These are phyloP conservation scores for Calonectria hongkongensis DNA, from an alignment of 2,329 filamentous ascomycete genomes.

Conservation along the genomic window DNA sequence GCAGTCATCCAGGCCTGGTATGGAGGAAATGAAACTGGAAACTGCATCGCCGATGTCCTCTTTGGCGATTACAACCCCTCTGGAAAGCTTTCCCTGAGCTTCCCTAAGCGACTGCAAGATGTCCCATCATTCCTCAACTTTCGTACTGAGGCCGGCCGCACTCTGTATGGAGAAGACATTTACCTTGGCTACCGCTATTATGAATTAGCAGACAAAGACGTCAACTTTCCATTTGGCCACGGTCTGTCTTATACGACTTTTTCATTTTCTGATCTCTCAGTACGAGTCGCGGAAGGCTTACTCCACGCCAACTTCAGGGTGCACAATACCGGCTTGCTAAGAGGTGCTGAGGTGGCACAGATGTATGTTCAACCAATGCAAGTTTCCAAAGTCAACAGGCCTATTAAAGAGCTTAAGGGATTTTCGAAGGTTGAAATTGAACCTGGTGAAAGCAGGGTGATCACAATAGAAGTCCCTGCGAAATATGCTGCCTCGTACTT, in stretches of 20 bases:
- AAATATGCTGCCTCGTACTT: slow-evolving; percentile 7
- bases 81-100: not conserved
- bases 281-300: not conserved
- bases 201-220: not conserved
- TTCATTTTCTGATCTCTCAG: slow-evolving; percentile 4
- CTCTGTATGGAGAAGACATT: slow-evolving; percentile 18
- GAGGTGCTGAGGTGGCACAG: slow-evolving; percentile 8
- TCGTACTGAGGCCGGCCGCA: slow-evolving; percentile 22
- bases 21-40: slow-evolving; percentile 3
- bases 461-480: not conserved
- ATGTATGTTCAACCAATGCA: not conserved
- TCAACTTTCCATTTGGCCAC: slow-evolving; percentile 16
- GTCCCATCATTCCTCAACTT: slow-evolving; percentile 20
- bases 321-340: not conserved
- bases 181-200: slow-evolving; percentile 22
- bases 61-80: slow-evolving; percentile 18
- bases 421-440: not conserved
- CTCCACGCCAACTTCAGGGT: not conserved
- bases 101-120: slow-evolving; percentile 11
- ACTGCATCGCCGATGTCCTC: not conserved
- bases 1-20: slow-evolving; percentile 6
- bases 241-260: not conserved
- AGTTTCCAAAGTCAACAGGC: slow-evolving; percentile 3
- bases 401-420: not conserved
- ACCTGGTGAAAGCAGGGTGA: not conserved